Conservation (phyloP, 305 asterid species). For the Petunia hybrid region DNA sequence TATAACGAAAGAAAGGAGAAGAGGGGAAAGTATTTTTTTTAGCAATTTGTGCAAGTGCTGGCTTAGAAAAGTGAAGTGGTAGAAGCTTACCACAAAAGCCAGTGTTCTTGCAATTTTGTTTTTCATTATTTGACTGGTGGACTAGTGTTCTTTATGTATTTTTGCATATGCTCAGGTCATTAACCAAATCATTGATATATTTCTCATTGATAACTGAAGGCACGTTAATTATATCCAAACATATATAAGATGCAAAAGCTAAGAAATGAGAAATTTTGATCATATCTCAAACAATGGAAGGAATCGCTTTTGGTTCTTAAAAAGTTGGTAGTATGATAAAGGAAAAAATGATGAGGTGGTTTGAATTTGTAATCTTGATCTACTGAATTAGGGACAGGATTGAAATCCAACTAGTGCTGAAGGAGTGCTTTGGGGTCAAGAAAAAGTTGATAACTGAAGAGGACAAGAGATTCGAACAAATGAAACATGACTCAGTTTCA, state of each 20-base stretch:
- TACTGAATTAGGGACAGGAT: too few species aligned
- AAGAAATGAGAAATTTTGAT: background rate
- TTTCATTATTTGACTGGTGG: background rate
- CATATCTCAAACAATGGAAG: background rate
- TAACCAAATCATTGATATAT: too few species aligned
- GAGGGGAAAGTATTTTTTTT: background rate
- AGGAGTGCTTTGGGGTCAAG: too few species aligned
- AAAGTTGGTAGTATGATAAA: too few species aligned
- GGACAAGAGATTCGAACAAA: too few species aligned
- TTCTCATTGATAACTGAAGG: too few species aligned
- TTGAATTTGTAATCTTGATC: background rate
- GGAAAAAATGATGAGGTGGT: too few species aligned
- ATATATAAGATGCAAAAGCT: background rate
- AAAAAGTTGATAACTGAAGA: too few species aligned
- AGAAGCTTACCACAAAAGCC: background rate
- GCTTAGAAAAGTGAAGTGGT: constrained; percentile 1
- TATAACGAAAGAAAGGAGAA: background rate
- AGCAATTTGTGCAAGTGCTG: background rate
- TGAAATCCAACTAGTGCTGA: too few species aligned
- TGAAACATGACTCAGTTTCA: too few species aligned
- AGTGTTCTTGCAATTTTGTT: background rate
- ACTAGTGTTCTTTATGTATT: background rate
- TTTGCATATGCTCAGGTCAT: too few species aligned
- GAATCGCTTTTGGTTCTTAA: background rate
- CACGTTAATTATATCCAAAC: background rate